A percentile compares a stretch with the other conserved stretches of the same genome.
Evolutionary conservation across 2,329 filamentous ascomycete genomes (phyloP).

Genomic region (Diaporthe vexans): DNA sequence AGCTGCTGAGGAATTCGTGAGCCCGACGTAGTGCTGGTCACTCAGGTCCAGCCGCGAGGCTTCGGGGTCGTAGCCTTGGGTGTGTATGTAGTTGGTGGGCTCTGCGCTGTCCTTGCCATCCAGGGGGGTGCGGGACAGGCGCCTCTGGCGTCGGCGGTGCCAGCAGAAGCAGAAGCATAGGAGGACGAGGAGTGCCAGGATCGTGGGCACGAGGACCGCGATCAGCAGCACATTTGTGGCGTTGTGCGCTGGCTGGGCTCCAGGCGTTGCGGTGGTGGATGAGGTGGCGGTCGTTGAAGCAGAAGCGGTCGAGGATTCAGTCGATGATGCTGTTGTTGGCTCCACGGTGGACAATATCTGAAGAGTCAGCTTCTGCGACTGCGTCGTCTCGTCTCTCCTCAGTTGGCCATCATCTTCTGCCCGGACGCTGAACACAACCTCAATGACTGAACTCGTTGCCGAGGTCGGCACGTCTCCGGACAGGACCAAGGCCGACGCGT

Average conservation of each 20-base stretch:
- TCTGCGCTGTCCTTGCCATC: conserved; percentile 50
- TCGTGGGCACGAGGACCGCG: conserved; percentile 59
- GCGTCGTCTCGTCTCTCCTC: conserved; percentile 43
- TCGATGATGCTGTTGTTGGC: conserved; percentile 47
- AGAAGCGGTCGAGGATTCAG: conserved; percentile 38
- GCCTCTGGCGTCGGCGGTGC: conserved; percentile 46
- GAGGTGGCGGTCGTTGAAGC: conserved; percentile 45
- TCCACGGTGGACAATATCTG: conserved; percentile 50
- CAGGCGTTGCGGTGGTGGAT: conserved; percentile 8
- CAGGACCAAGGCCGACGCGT: conserved; percentile 52
- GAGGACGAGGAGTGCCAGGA: conserved; percentile 54
- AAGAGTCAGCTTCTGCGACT: conserved; percentile 56
- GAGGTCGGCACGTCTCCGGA: conserved; percentile 57
- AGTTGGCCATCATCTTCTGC: conserved; percentile 45
- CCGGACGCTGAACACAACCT: conserved; percentile 49
- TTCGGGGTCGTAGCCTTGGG: conserved; percentile 42
- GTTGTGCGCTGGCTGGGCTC: conserved; percentile 35
- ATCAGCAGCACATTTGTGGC: conserved; percentile 53
- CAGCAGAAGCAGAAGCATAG: conserved; percentile 50
- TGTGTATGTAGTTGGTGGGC: conserved; percentile 49
- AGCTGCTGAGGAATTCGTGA: not conserved
- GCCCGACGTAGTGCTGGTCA: conserved; percentile 41
- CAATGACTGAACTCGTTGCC: conserved; percentile 46
- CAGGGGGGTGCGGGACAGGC: conserved; percentile 39
- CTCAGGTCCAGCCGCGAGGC: conserved; percentile 42